Conservation (phyloP, 2,329 filamentous ascomycete species). For the Clarireedia paspali region DNA sequence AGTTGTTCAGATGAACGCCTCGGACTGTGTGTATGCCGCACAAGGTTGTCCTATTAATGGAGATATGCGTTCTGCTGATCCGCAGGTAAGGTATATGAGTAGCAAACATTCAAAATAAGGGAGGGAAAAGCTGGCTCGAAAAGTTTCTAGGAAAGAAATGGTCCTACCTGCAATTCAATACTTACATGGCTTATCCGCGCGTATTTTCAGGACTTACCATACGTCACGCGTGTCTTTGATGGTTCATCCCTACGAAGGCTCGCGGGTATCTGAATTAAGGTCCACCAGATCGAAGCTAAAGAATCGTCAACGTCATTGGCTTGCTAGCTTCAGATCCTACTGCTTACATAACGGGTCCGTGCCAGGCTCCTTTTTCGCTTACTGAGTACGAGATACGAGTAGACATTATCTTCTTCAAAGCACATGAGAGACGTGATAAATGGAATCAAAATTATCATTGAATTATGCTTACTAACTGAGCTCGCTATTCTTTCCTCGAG, state of each 20-base stretch:
- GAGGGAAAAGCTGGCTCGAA: background rate
- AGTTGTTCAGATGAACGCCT: background rate
- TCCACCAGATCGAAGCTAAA: background rate
- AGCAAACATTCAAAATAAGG: slow-evolving; percentile 3
- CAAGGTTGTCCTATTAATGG: background rate
- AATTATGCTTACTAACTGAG: too few species aligned
- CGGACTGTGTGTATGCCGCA: background rate
- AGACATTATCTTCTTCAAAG: too few species aligned
- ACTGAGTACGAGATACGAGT: too few species aligned
- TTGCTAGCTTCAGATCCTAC: background rate
- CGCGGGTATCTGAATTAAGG: background rate
- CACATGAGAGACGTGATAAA: too few species aligned
- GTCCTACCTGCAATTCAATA: background rate
- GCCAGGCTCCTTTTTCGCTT: too few species aligned
- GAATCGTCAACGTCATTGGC: background rate
- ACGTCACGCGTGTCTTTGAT: slow-evolving; percentile 1
- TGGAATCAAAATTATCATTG: too few species aligned
- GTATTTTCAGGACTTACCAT: background rate
- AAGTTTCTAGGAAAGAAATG: background rate
- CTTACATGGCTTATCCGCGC: background rate
- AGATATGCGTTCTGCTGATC: background rate
- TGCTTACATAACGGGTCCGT: background rate
- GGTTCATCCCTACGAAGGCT: too few species aligned
- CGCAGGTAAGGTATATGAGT: background rate
- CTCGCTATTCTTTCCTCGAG: too few species aligned